Conservation (phyloP, 441 rosid species). For the Geranium incanum region DNA sequence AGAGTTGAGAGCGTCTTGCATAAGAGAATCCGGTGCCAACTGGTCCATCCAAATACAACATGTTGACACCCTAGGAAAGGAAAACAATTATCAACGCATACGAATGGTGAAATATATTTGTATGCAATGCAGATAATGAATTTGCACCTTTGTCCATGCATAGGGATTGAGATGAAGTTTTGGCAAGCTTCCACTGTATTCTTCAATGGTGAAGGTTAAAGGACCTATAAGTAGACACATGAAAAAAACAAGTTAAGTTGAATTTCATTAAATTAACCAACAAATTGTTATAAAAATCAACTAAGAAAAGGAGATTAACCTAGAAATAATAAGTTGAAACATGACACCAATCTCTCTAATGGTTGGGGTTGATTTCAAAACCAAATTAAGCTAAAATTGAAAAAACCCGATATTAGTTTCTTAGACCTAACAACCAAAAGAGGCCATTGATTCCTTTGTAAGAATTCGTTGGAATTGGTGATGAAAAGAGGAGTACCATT, state of each 20-base stretch:
- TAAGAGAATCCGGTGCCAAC: slow-evolving; percentile 27
- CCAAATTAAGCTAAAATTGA: not conserved
- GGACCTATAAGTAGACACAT: slow-evolving; percentile 22
- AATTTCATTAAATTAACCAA: too few relatives aligned
- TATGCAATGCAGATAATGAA: not conserved
- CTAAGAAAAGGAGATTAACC: too few relatives aligned
- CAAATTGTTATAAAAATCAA: not conserved
- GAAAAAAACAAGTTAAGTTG: not conserved
- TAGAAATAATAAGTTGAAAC: too few relatives aligned
- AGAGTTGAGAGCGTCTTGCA: slow-evolving; percentile 16
- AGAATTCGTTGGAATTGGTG: too few relatives aligned
- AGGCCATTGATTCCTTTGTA: too few relatives aligned
- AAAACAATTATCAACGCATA: not conserved
- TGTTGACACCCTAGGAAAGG: slow-evolving; percentile 17
- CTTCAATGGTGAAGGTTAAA: slow-evolving; percentile 11
- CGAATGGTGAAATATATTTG: not conserved
- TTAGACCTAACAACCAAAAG: not conserved
- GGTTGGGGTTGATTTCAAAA: too few relatives aligned
- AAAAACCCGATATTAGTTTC: too few relatives aligned
- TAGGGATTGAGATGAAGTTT: slow-evolving; percentile 20
- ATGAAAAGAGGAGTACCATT: slow-evolving; percentile 13
- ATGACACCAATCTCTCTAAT: too few relatives aligned
- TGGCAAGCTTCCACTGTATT: slow-evolving; percentile 24
- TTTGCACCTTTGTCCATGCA: slow-evolving; percentile 22
- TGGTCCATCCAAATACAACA: slow-evolving; percentile 27